phyloP scores from a whole-genome alignment of 1,284 basidiomycete species.

The Sanghuangporus weigelae region DNA sequence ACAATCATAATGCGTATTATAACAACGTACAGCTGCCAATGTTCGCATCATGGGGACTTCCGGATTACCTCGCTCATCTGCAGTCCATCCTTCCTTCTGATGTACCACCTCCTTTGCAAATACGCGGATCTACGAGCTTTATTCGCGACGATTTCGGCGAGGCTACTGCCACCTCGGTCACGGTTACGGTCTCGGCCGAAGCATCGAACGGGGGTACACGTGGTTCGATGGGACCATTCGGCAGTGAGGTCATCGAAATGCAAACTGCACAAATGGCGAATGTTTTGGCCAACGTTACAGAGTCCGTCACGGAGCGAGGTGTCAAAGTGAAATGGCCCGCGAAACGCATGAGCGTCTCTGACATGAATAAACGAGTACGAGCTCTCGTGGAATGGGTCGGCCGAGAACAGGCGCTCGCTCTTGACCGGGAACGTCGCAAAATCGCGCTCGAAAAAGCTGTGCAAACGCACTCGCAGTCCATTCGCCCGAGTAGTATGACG shows the following conservation, averaged over 20 bases:
- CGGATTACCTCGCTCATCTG: slow-evolving; percentile 90
- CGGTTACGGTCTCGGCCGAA: slow-evolving; percentile 25
- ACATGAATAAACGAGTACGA: slow-evolving; percentile 95
- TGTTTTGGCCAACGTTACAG: slow-evolving; percentile 5
- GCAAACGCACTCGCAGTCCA: background rate
- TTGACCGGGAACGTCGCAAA: slow-evolving; percentile 65
- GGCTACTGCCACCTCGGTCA: background rate
- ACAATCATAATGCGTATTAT: slow-evolving; percentile 38
- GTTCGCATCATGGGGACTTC: slow-evolving; percentile 82
- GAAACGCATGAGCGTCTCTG: slow-evolving; percentile 89
- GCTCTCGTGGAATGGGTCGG: slow-evolving; percentile 91
- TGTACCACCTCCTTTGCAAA: slow-evolving; percentile 70
- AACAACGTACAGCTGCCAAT: slow-evolving; percentile 70
- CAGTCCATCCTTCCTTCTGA: slow-evolving; percentile 78
- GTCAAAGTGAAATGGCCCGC: slow-evolving; percentile 93
- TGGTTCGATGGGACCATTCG: background rate
- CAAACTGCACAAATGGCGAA: slow-evolving; percentile 10
- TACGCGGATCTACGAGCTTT: slow-evolving; percentile 38
- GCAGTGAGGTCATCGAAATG: slow-evolving; percentile 21
- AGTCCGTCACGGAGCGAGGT: slow-evolving; percentile 58
- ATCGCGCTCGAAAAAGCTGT: slow-evolving; percentile 50
- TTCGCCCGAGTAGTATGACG: background rate
- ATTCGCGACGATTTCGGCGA: slow-evolving; percentile 7
- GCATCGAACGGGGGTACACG: slow-evolving; percentile 21
- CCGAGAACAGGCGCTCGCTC: slow-evolving; percentile 73